Evolutionary conservation across 805 yeast species (phyloP).

Genomic region (Scheffersomyces stipitis): DNA sequence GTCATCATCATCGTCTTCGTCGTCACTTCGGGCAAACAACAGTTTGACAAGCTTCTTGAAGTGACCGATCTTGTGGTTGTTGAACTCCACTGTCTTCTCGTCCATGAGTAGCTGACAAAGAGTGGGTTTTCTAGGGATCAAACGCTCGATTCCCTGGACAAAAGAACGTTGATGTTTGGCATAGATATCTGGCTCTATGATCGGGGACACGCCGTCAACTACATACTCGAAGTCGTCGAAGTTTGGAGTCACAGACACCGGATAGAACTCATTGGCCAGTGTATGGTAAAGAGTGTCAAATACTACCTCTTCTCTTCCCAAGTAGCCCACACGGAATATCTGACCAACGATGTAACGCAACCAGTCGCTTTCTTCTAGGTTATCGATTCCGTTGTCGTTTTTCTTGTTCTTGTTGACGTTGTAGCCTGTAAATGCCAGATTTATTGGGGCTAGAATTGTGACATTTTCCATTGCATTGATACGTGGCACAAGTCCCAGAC

Average conservation of each 20-base stretch:
- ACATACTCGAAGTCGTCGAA: conserved; percentile 27
- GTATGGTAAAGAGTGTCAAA: conserved; percentile 30
- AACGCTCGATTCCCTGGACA: conserved; percentile 60
- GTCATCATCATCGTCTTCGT: not conserved
- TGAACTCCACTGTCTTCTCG: conserved; percentile 12
- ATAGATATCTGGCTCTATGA: conserved; percentile 55
- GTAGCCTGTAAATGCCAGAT: conserved; percentile 61
- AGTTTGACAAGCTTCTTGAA: conserved; percentile 28
- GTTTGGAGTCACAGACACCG: conserved; percentile 24
- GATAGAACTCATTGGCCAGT: conserved; percentile 11
- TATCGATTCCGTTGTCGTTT: conserved; percentile 2
- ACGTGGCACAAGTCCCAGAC: conserved; percentile 58
- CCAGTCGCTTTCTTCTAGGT: conserved; percentile 12
- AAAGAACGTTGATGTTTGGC: conserved; percentile 66
- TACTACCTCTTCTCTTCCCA: conserved; percentile 22
- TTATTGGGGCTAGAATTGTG: conserved; percentile 79
- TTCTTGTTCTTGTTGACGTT: conserved; percentile 9
- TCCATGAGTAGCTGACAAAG: conserved; percentile 36
- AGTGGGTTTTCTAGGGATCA: conserved; percentile 36
- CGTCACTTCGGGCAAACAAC: conserved; percentile 15
- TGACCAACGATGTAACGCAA: conserved; percentile 35
- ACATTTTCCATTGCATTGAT: conserved; percentile 60
- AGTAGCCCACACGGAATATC: conserved; percentile 30
- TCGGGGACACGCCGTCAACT: conserved; percentile 46
- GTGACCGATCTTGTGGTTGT: conserved; percentile 24